Percentiles rank a stretch among this genome's conserved stretches.
phyloP scores from a whole-genome alignment of 2,329 filamentous ascomycete species.

The Alternaria arborescens region DNA sequence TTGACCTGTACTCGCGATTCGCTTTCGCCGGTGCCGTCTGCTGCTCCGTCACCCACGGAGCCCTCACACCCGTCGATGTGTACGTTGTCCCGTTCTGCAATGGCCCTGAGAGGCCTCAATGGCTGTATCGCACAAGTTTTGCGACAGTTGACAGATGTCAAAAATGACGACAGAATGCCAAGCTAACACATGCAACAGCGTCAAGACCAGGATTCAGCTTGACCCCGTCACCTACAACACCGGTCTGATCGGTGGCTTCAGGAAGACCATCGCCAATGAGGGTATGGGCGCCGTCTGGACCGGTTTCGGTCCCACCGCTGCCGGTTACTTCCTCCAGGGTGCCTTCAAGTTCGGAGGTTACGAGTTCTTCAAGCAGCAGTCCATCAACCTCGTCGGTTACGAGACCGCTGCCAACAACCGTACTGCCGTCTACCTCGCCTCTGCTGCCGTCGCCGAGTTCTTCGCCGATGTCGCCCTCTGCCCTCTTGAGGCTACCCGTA shows the following conservation, averaged over 20 bases:
- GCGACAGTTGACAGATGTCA: conserved; percentile 17
- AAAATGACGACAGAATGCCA: conserved; percentile 30
- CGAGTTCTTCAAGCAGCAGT: conserved; percentile 95
- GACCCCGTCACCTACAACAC: conserved; percentile 89
- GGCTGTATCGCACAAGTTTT: conserved; percentile 28
- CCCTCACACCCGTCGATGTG: conserved; percentile 98
- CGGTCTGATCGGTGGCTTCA: conserved; percentile 86
- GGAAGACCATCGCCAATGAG: conserved; percentile 79
- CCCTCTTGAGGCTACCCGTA: conserved; percentile 92
- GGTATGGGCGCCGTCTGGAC: conserved; percentile 87
- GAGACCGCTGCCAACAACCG: conserved; percentile 75
- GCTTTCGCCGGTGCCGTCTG: conserved; percentile 97
- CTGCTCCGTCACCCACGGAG: conserved; percentile 97
- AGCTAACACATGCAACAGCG: conserved; percentile 62
- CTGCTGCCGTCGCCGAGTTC: conserved; percentile 69
- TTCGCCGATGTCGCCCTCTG: conserved; percentile 83
- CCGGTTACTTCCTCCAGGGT: conserved; percentile 94
- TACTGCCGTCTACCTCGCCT: conserved; percentile 80
- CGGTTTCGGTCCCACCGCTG: conserved; percentile 83
- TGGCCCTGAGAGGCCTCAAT: conserved; percentile 33
- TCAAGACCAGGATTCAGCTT: conserved; percentile 96
- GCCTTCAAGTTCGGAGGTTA: conserved; percentile 95
- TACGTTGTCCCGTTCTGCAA: conserved; percentile 65
- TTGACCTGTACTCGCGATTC: conserved; percentile 91
- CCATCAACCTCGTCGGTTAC: conserved; percentile 80